Conservation (phyloP, 192 early-diverging fungal genomes). For the Entomortierella beljakovae region DNA sequence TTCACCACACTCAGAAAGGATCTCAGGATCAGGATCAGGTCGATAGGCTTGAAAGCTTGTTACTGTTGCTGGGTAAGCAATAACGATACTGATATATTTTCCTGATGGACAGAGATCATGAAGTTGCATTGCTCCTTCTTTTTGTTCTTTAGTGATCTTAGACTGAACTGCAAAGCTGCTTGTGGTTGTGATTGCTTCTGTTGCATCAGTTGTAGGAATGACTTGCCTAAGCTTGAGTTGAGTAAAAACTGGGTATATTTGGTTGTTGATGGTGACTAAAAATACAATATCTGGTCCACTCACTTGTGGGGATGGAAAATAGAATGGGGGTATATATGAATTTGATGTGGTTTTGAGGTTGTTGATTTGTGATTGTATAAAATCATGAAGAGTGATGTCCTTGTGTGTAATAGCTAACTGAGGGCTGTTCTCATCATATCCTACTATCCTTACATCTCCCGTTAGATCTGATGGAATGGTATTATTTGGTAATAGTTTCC, state of each 20-base stretch:
- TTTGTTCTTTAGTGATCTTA: background rate
- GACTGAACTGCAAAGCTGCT: background rate
- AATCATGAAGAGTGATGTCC: background rate
- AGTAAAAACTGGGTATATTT: background rate
- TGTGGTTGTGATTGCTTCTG: background rate
- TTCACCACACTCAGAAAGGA: no score
- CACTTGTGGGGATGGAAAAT: constrained; percentile 5
- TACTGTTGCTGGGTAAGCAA: background rate
- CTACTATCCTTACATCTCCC: constrained; percentile 8
- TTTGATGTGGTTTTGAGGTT: background rate
- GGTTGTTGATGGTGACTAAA: constrained; percentile 3
- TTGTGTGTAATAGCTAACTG: background rate
- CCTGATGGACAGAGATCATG: background rate
- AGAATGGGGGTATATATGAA: constrained; percentile 9
- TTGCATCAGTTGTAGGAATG: background rate
- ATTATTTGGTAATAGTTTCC: background rate
- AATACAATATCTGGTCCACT: constrained; percentile 18
- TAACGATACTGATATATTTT: background rate
- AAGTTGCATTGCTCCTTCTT: background rate
- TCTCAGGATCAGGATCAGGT: no score
- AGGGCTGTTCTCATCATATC: background rate
- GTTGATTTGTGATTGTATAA: constrained; percentile 11
- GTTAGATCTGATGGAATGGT: background rate
- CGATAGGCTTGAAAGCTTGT: no score
- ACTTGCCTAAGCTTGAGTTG: constrained; percentile 15